Evolutionary conservation across 75 land plant genomes (phyloP).

Genomic region (Cryptomeria japonica): DNA sequence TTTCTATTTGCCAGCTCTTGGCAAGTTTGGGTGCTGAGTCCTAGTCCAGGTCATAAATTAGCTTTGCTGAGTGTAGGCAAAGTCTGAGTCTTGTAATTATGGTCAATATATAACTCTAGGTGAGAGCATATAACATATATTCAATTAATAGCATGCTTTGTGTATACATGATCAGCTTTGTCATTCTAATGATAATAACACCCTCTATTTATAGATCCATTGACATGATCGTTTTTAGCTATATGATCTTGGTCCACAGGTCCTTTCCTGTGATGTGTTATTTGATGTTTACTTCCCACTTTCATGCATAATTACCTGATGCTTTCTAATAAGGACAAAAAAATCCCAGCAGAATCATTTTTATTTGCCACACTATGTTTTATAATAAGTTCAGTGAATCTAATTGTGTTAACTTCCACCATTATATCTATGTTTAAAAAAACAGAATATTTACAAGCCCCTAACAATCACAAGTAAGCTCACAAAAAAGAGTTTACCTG

Average conservation of each 20-base stretch:
- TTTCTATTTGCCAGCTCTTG: no score
- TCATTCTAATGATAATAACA: background rate
- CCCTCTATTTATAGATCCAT: background rate
- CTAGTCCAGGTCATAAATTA: no score
- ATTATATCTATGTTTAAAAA: background rate
- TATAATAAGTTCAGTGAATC: background rate
- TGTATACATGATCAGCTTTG: background rate
- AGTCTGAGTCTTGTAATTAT: no score
- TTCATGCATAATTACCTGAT: background rate
- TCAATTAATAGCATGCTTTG: background rate
- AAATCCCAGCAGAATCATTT: background rate
- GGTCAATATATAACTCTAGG: background rate
- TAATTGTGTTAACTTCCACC: background rate
- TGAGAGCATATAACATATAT: background rate
- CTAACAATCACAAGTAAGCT: background rate
- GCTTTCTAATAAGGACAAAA: background rate
- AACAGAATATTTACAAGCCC: background rate
- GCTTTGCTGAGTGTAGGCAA: no score
- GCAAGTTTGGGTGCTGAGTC: no score
- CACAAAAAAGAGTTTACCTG: slow-evolving; percentile 45
- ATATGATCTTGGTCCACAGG: background rate
- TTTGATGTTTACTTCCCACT: background rate
- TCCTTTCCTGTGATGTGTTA: background rate
- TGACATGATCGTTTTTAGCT: background rate
- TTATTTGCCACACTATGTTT: background rate